These are phyloP conservation scores for Teratosphaeriaceae sp. DNA, from an alignment of 2,329 filamentous ascomycete species.

Conservation along the genomic window DNA sequence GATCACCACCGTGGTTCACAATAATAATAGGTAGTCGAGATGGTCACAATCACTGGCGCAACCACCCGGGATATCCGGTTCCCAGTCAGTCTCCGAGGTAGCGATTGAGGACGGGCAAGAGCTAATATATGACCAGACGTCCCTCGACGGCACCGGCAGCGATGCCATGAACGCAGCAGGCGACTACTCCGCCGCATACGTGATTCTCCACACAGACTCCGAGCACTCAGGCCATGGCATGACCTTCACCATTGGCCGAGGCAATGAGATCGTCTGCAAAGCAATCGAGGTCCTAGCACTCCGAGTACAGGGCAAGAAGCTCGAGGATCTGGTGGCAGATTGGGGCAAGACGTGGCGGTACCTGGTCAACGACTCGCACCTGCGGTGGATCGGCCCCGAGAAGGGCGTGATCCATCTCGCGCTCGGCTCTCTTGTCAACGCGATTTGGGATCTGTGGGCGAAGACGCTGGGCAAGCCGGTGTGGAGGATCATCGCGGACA, in stretches of 20 bases:
- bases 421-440: slow-evolving; percentile 77
- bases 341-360: slow-evolving; percentile 88
- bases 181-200: slow-evolving; percentile 93
- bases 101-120: background rate
- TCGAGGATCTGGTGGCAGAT: slow-evolving; percentile 69
- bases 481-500: slow-evolving; percentile 82
- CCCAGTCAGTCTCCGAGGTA: slow-evolving; percentile 29
- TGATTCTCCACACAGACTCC: slow-evolving; percentile 77
- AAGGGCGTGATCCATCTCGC: slow-evolving; percentile 93
- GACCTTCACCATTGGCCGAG: slow-evolving; percentile 81
- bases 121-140: slow-evolving; percentile 47
- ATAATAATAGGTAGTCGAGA: slow-evolving; percentile 12
- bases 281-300: slow-evolving; percentile 74
- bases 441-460: slow-evolving; percentile 89
- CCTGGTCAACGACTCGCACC: slow-evolving; percentile 82
- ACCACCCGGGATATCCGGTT: slow-evolving; percentile 46
- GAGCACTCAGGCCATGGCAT: slow-evolving; percentile 68
- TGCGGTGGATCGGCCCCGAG: slow-evolving; percentile 90
- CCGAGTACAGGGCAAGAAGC: slow-evolving; percentile 66
- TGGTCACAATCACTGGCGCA: slow-evolving; percentile 42
- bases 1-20: no score
- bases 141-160: slow-evolving; percentile 89
- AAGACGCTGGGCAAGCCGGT: slow-evolving; percentile 80
- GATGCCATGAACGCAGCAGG: slow-evolving; percentile 95
- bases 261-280: slow-evolving; percentile 85